These are phyloP conservation scores for Poterioochromonas sp. DNA, from an alignment of 352 stramenopile genomes.

Conservation along the genomic window DNA sequence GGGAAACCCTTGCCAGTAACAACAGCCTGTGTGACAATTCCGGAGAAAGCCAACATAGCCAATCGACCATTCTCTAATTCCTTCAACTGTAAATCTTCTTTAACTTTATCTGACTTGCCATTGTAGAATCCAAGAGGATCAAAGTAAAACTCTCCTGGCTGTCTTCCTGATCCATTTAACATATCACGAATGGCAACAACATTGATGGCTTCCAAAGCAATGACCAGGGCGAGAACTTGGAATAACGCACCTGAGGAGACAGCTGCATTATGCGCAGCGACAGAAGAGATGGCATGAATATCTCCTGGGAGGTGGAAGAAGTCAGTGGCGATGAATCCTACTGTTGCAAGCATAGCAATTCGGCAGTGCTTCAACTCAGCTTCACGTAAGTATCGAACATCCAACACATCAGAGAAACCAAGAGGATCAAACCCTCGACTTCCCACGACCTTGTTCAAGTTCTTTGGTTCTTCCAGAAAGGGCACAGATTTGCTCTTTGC, in stretches of 20 bases:
- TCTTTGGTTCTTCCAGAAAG: conserved; percentile 54
- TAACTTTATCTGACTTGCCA: conserved; percentile 21
- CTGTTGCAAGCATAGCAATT: too few species aligned
- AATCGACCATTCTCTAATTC: neutral
- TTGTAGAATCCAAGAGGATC: conserved; percentile 41
- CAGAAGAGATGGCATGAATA: neutral
- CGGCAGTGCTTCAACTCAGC: conserved; percentile 61
- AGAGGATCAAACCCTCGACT: conserved; percentile 63
- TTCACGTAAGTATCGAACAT: conserved; percentile 57
- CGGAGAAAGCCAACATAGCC: neutral
- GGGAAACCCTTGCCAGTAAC: neutral
- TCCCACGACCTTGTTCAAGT: conserved; percentile 56
- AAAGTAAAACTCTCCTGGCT: conserved; percentile 45
- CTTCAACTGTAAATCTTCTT: neutral
- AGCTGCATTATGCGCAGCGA: conserved; percentile 11
- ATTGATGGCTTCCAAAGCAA: neutral
- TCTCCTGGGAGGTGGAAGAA: conserved; percentile 50
- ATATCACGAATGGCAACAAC: conserved; percentile 27
- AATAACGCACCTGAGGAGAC: neutral
- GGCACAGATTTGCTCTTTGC: conserved; percentile 48
- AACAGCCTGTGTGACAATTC: neutral
- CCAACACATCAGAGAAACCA: conserved; percentile 53
- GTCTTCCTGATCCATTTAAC: conserved; percentile 29
- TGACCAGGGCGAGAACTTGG: conserved; percentile 28
- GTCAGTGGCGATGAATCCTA: conserved; percentile 54